Evolutionary conservation across 2,329 filamentous ascomycete species (phyloP), one percentile per base, ranked within the genome.

Genomic region (Didymella sp.): DNA sequence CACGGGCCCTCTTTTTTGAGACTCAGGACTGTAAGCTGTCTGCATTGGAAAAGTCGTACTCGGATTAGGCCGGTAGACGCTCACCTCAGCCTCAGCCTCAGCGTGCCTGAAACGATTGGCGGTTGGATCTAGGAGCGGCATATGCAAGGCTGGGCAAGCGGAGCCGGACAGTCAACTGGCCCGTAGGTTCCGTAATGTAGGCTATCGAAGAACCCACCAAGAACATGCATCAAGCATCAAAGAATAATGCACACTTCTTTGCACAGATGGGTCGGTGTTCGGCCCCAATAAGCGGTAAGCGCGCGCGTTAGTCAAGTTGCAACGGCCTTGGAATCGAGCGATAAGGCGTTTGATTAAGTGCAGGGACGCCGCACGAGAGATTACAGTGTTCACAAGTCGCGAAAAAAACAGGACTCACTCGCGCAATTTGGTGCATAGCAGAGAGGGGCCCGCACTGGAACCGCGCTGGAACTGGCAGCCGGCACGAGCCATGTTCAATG

Each of bases 331-430:
- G 35, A 59, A 59, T 48, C 22, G 35, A 53, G 59, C 55, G 51
- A 60, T 58, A 56, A 48, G 45, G 17, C 25, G 46, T 49, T 52
- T 44, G 50, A 47, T 52, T 60, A 58, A 44, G 55, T 35, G 59
- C 56, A 55, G 55, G 55, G 47, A 60, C 35, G 40, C 45, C 41
- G 55, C 33, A 27, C 31, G 56, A 58, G 63, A 68, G 57, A 66
- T 67, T 66, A 62, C 62, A 64, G 58, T 59, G 54, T 64, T 57
- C 48, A 57, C 56, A 61, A 59, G 60, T 60, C 57, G 55, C 60
- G 46, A 59, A 64, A 60, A 60, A 63, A 62, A 60, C 57, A 64
- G 61, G 63, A 47, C 55, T 55, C 57, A 41, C 33, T 53, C 44
- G 61, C 50, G 56, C 59, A 55, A 62, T 58, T 49, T 47, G 54